A percentile compares a stretch with the other conserved stretches of the same genome.
phyloP scores from a whole-genome alignment of 768 basidiomycete species.

The Lactifluus subvellereus region DNA sequence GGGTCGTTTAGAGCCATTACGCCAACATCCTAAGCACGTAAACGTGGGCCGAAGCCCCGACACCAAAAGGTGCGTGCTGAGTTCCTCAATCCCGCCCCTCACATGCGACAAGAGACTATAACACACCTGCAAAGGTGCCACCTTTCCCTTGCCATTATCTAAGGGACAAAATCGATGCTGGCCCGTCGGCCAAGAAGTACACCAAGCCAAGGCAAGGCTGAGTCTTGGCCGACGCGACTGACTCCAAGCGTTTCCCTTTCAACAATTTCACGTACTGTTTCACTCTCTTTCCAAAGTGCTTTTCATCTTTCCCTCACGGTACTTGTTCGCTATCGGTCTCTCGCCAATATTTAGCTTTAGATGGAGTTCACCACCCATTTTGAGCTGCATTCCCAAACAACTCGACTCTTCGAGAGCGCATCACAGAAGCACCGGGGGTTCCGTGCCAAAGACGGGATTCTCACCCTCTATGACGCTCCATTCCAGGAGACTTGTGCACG shows the following conservation, averaged over 20 bases:
- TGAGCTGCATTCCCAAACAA: slow-evolving; percentile 84
- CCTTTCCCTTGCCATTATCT: slow-evolving; percentile 56
- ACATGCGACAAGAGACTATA: slow-evolving; percentile 56
- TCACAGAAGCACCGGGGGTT: slow-evolving; percentile 56
- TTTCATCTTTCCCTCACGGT: slow-evolving; percentile 81
- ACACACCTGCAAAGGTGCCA: slow-evolving; percentile 58
- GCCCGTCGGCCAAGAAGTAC: slow-evolving; percentile 53
- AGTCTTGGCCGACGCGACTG: slow-evolving; percentile 53
- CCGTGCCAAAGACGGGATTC: slow-evolving; percentile 60
- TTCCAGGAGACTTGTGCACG: slow-evolving; percentile 77
- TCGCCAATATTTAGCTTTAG: slow-evolving; percentile 80
- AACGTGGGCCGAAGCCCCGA: no score
- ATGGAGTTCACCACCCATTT: slow-evolving; percentile 80
- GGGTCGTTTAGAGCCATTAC: no score
- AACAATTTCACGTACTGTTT: slow-evolving; percentile 79
- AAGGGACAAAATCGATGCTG: slow-evolving; percentile 59
- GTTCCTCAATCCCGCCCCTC: slow-evolving; percentile 54
- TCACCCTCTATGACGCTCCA: slow-evolving; percentile 75
- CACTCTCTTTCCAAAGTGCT: slow-evolving; percentile 77
- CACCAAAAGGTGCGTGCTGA: no score
- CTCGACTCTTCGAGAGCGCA: slow-evolving; percentile 74
- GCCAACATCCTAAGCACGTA: no score
- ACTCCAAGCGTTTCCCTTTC: slow-evolving; percentile 73
- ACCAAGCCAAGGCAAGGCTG: slow-evolving; percentile 49
- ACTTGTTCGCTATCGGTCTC: slow-evolving; percentile 83